Evolutionary conservation across 2,329 filamentous ascomycete species (phyloP).

Genomic region (Penicillium palitans): DNA sequence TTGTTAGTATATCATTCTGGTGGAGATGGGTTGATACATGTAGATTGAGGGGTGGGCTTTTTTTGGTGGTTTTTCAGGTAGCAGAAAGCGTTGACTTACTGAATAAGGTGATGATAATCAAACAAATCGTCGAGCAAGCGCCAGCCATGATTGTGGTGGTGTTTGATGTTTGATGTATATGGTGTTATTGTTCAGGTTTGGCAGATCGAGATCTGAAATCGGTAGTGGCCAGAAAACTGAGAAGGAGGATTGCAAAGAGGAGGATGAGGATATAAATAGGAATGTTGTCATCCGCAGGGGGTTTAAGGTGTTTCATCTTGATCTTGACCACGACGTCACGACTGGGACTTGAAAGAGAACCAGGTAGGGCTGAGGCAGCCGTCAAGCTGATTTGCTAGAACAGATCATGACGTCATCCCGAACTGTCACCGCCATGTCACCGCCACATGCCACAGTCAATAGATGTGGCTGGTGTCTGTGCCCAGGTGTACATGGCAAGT

Average conservation of each 20-base stretch:
- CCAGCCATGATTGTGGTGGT: slow-evolving; percentile 32
- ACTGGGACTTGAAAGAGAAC: not conserved
- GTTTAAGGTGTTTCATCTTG: slow-evolving; percentile 30
- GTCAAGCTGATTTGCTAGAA: slow-evolving; percentile 4
- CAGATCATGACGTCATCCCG: slow-evolving; percentile 10
- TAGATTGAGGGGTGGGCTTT: not conserved
- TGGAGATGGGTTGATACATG: not conserved
- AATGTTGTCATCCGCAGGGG: slow-evolving; percentile 27
- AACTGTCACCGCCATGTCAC: not conserved
- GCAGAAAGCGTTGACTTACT: slow-evolving; percentile 37
- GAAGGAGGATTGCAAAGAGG: slow-evolving; percentile 27
- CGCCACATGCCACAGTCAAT: not conserved
- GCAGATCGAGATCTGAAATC: slow-evolving; percentile 16
- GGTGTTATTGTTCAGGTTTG: slow-evolving; percentile 6
- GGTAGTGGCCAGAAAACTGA: slow-evolving; percentile 28
- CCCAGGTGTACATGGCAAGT: not conserved
- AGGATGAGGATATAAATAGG: slow-evolving; percentile 32
- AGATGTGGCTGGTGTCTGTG: slow-evolving; percentile 1
- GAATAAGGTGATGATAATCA: slow-evolving; percentile 51
- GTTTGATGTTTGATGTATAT: not conserved
- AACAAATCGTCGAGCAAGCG: slow-evolving; percentile 40
- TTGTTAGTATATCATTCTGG: slow-evolving; percentile 12
- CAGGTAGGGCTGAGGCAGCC: slow-evolving; percentile 19
- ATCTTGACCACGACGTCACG: slow-evolving; percentile 21
- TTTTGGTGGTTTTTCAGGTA: not conserved